Conservation (phyloP, 2,329 filamentous ascomycete genomes). For the Sphaerulina musiva region DNA sequence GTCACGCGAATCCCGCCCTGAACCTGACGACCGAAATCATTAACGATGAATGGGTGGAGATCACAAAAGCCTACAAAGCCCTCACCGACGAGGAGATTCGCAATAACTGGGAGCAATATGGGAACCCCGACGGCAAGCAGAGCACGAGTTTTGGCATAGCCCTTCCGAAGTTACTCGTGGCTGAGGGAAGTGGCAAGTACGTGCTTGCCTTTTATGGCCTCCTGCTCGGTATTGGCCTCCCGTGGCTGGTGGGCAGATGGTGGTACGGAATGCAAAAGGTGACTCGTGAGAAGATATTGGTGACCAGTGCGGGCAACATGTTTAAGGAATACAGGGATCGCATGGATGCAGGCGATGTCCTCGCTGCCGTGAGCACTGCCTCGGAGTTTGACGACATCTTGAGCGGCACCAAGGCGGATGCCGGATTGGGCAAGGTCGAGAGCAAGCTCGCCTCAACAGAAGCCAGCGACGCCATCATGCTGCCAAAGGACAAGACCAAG, state of each 20-base stretch:
- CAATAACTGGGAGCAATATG: constrained; percentile 93
- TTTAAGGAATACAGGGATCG: constrained; percentile 89
- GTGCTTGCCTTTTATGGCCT: constrained; percentile 83
- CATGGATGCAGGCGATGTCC: constrained; percentile 70
- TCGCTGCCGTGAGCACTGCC: constrained; percentile 74
- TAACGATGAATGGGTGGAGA: constrained; percentile 84
- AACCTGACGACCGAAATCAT: constrained; percentile 82
- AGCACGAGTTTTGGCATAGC: constrained; percentile 97
- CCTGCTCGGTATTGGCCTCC: constrained; percentile 80
- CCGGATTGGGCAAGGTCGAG: constrained; percentile 76
- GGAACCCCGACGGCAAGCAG: constrained; percentile 96
- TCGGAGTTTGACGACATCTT: constrained; percentile 76
- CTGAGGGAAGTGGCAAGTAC: constrained; percentile 92
- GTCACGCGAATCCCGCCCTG: constrained; percentile 71
- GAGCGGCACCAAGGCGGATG: constrained; percentile 70
- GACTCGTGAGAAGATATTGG: constrained; percentile 87
- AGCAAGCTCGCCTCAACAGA: constrained; percentile 61
- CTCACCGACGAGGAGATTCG: constrained; percentile 95
- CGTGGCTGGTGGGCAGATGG: constrained; percentile 92
- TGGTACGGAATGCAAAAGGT: constrained; percentile 95
- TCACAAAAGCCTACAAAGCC: constrained; percentile 96
- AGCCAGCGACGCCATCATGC: constrained; percentile 52
- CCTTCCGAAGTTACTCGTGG: constrained; percentile 83
- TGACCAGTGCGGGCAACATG: constrained; percentile 88
- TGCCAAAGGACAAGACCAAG: constrained; percentile 65